Evolutionary conservation across 148 eudicot genomes (phyloP), one percentile per base, ranked within the genome.

Genomic region (Heliamphora exappendiculata): DNA sequence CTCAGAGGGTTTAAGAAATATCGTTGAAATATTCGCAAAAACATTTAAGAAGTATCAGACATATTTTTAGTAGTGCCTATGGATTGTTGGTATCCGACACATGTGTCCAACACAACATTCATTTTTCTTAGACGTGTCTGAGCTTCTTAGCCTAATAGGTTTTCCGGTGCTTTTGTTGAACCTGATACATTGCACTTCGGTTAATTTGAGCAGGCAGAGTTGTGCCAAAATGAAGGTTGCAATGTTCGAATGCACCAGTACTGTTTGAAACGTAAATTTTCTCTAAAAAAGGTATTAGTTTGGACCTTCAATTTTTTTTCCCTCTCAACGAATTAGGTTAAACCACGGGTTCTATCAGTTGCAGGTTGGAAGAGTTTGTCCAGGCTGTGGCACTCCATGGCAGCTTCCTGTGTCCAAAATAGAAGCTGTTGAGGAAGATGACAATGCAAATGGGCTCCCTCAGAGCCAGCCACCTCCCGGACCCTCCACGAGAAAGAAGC

Each of bases 321-420:
- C 2, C 31, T 16, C 13, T 45, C 11, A 54, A 10, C 36, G n/a
- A 17, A 9, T 44, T 47, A 63, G 9, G 45, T 74, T 63, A n/a
- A 29, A 28, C 29, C 28, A 26, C 34, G 11, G 16, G 47, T 19
- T 19, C 57, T 41, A 42, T 19, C 31, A 54, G 57, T 65, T 88
- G 63, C 88, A 95, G 99, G 90, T 42, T 7, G 85, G 84, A 66
- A 89, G 83, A 76, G 90, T 87, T 58, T 95, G 99, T 79, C 94
- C 98, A 2, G 88, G 94, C 66, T 95, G 99, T 81, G 79, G 85
- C 39, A 76, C 82, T 44, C 74, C 87, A 45, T 93, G 98, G 99
- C 87, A 78, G n/a, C 85, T 53, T 76, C 29, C 79, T 45, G 68
- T 79, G 41, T 44, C 88, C 36, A 88, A 93, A 85, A 81, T 84